Evolutionary conservation across 306 rosid species (phyloP), one percentile per base, ranked within the genome.

Genomic region (Prunus kanzakura): DNA sequence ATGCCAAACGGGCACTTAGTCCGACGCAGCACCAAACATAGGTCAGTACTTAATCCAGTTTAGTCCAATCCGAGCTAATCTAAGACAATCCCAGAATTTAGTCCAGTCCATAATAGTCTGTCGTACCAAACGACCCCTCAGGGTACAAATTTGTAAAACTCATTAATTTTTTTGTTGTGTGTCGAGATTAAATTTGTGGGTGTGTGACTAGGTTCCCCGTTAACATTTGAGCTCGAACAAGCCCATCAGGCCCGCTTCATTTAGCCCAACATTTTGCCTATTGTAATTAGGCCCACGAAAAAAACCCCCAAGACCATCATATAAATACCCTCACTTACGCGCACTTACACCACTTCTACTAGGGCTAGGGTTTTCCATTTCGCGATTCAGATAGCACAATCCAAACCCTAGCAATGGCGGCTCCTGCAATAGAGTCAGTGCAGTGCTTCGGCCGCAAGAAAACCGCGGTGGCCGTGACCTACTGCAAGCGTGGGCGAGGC

Each of bases 381-480:
- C 57, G 27, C 4, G 3, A 41, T 41, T 43, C 47, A 67, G n/a
- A 65, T 52, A 38, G 66, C 56, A 11, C 50, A 11, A 38, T 11
- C 51, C 16, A 46, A 67, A 79, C 76, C 75, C 73, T 73, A 81
- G 69, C 79, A 54, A 78, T 77, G 85, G 67, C 88, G 43, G 58
- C 79, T 32, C 23, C 71, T 18, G 46, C 77, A 0, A 56, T 81
- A 2, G 87, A 89, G 68, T 89, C 91, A n/a, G 98, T 93, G 0
- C 96, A 93, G 47, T 90, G 96, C 66, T 93, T 93, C 57, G 98
- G 98, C 11, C 88, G 96, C 12, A 93, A 93, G 84, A 93, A 93
- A 84, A 93, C 93, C 4, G 98, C 98, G 0, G 98, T 93, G 14
- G 98, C 98, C 0, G 96, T 93, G 8, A 93, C 96, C 8, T 71